phyloP scores from a whole-genome alignment of 1,139 yeast genomes.

The Nakaseomyces sp. region DNA sequence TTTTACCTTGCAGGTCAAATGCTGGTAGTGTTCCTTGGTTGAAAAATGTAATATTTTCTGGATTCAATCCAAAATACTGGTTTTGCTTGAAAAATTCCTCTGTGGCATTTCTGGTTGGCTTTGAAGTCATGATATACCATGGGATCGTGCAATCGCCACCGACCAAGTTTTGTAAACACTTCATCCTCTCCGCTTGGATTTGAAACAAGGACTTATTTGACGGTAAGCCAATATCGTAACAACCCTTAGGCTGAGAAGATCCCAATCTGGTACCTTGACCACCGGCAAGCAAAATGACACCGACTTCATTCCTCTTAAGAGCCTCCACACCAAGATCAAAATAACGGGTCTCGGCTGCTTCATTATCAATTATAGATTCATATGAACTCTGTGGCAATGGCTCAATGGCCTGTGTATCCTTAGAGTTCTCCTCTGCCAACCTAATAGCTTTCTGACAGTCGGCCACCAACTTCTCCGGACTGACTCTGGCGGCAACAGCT shows the following conservation, averaged over 20 bases:
- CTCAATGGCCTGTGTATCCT: constrained; percentile 12
- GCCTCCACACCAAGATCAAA: constrained; percentile 54
- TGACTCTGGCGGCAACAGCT: constrained; percentile 14
- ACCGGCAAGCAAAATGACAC: constrained; percentile 88
- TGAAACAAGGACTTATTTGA: constrained; percentile 79
- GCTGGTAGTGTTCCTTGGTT: constrained; percentile 97
- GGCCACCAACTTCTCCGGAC: constrained; percentile 16
- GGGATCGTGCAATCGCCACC: constrained; percentile 39
- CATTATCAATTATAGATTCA: constrained; percentile 25
- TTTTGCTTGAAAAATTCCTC: constrained; percentile 56
- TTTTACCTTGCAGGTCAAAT: constrained; percentile 58
- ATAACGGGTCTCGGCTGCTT: constrained; percentile 40
- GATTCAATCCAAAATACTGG: constrained; percentile 59
- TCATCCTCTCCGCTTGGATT: constrained; percentile 82
- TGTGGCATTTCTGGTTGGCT: constrained; percentile 77
- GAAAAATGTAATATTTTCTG: constrained; percentile 61
- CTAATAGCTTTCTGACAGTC: constrained; percentile 24
- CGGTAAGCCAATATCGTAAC: constrained; percentile 80
- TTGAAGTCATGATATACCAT: constrained; percentile 95
- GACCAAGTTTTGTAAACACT: constrained; percentile 54
- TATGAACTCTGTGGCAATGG: constrained; percentile 29
- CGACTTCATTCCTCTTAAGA: constrained; percentile 66
- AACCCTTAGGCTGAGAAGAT: constrained; percentile 84
- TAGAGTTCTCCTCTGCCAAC: constrained; percentile 12
- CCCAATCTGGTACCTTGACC: constrained; percentile 98